Conservation (phyloP, 31 red algal genomes). For the Porphyra umbilicalis region DNA sequence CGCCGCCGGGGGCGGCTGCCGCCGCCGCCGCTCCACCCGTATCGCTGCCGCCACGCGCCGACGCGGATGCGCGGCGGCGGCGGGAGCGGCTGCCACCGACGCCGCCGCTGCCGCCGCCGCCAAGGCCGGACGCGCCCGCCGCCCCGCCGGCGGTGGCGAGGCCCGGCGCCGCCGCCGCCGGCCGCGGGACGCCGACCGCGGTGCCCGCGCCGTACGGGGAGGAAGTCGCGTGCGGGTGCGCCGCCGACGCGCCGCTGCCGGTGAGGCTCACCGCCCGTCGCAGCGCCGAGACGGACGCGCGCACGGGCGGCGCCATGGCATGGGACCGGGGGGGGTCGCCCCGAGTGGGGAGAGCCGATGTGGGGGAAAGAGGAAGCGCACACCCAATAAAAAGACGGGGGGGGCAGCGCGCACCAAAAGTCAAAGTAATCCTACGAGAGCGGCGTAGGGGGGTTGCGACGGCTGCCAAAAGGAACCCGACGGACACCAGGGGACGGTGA, state of each 20-base stretch:
- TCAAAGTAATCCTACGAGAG: no score
- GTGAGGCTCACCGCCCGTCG: background rate
- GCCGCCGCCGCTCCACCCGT: no score
- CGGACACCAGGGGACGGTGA: no score
- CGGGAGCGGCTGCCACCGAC: background rate
- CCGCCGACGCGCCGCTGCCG: background rate
- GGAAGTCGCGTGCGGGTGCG: no score
- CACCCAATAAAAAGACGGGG: no score
- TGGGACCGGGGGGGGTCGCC: background rate
- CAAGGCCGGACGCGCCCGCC: background rate
- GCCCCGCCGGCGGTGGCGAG: background rate
- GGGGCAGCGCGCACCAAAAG: no score
- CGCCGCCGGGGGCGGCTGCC: background rate
- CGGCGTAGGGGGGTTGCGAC: no score
- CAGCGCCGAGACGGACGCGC: background rate
- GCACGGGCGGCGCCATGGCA: background rate
- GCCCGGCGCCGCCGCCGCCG: background rate
- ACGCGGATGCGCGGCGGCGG: background rate
- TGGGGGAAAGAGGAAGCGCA: no score
- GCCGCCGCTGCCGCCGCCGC: background rate
- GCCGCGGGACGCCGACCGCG: no score
- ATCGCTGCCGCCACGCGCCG: background rate
- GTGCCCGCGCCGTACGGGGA: no score
- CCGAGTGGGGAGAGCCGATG: no score
- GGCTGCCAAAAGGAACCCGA: no score